phyloP scores from a whole-genome alignment of 768 basidiomycete species.

The Galerina marginata region DNA sequence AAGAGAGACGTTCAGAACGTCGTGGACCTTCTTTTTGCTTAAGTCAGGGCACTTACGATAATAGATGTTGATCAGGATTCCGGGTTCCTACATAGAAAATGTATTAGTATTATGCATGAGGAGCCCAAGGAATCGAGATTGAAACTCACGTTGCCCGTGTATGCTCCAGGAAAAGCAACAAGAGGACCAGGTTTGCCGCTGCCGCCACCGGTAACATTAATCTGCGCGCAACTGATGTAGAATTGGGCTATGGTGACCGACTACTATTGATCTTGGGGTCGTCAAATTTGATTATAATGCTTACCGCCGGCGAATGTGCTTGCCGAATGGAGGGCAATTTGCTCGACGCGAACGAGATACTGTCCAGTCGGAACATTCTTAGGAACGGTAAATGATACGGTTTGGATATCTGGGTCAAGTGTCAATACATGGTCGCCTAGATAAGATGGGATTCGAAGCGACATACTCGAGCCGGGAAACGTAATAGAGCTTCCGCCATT shows the following conservation, averaged over 20 bases:
- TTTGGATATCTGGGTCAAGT: constrained; percentile 2
- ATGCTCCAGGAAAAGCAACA: constrained; percentile 26
- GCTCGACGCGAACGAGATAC: constrained; percentile 47
- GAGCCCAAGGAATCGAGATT: not conserved
- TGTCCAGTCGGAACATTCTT: constrained; percentile 43
- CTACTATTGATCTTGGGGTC: not conserved
- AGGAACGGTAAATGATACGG: constrained; percentile 41
- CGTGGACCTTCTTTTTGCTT: not conserved
- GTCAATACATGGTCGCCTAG: not conserved
- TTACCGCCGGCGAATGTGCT: constrained; percentile 44
- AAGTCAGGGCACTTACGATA: constrained; percentile 20
- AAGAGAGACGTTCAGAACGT: not conserved
- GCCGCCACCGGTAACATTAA: constrained; percentile 47
- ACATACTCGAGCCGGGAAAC: constrained; percentile 46
- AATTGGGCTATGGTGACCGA: constrained; percentile 31
- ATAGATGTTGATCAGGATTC: constrained; percentile 30
- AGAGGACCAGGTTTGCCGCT: constrained; percentile 26
- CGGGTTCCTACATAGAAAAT: constrained; percentile 18
- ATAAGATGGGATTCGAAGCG: not conserved
- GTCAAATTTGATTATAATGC: not conserved
- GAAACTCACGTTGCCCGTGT: constrained; percentile 22
- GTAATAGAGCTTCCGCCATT: constrained; percentile 51
- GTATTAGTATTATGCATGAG: not conserved
- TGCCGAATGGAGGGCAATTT: constrained; percentile 49
- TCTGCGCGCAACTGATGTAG: constrained; percentile 45